Conservation (phyloP, 352 stramenopile species). For the Lagenidium sp. region DNA sequence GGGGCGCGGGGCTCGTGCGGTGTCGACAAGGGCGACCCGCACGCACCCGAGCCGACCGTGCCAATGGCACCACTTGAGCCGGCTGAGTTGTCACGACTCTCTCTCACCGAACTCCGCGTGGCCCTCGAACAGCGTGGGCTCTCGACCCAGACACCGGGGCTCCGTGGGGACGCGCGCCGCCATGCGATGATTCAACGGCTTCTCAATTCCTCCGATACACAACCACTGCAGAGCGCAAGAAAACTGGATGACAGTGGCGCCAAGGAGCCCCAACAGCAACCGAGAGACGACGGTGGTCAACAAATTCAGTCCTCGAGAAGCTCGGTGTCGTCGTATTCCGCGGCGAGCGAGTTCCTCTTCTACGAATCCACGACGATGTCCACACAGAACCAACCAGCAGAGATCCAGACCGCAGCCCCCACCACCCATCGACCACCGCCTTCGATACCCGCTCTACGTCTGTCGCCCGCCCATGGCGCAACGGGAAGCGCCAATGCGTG, state of each 20-base stretch:
- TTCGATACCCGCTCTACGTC: neutral
- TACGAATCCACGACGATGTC: conserved; percentile 13
- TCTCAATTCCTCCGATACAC: conserved; percentile 15
- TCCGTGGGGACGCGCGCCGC: conserved; percentile 32
- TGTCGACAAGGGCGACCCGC: neutral
- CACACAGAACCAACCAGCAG: neutral
- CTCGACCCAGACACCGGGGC: conserved; percentile 26
- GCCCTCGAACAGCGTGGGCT: conserved; percentile 21
- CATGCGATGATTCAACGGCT: conserved; percentile 35
- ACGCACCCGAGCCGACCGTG: neutral
- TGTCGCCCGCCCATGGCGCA: neutral
- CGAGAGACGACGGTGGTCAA: conserved; percentile 1
- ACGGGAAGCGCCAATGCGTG: neutral
- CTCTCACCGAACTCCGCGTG: conserved; percentile 23
- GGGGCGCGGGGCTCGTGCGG: neutral
- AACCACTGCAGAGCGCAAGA: too few species aligned
- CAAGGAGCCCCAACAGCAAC: neutral
- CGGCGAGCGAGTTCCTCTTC: conserved; percentile 30
- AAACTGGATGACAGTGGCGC: conserved; percentile 3
- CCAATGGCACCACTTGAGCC: neutral
- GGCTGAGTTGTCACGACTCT: conserved; percentile 1
- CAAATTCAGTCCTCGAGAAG: conserved; percentile 17
- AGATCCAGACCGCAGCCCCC: neutral
- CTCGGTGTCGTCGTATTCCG: conserved; percentile 27
- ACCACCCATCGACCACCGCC: too few species aligned